Evolutionary conservation across 345 rosid genomes (phyloP), one percentile per base, ranked within the genome.

Genomic region (Mangifera indica): DNA sequence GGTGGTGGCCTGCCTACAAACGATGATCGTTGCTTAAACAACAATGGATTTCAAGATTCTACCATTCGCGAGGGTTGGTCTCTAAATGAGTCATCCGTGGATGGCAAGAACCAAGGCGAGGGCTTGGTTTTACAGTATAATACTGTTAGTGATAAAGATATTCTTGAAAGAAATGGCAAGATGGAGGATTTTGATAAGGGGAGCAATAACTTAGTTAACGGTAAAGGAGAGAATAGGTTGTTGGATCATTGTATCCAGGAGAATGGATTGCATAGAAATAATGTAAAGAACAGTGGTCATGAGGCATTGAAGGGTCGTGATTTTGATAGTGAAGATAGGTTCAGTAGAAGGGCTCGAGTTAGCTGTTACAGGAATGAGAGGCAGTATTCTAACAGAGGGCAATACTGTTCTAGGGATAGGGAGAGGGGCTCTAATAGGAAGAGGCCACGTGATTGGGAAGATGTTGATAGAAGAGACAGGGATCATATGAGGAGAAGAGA

Each of bases 401-500:
- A 77, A 17, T 60, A 58, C 77, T 70, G 78, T 46, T 72, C 77
- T 66, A 76, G 87, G 79, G 89, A 86, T 42, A 85, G 85, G 80
- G 95, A 86, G 64, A 88, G 85, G 60, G 71, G 57, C 68, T 69
- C 60, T 48, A 70, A 69, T 80, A 84, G 84, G 77, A 94, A 94
- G 85, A 85, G 97, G 63, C 49, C 70, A 42, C 85, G 90, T 0
- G 91, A 85, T 66, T 78, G 88, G 85, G 93, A 89, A 42, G 93
- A 84, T 51, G 57, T 54, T 56, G 91, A 81, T 73, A 73, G 85
- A 44, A 83, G 82, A 74, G 89, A 84, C 42, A 82, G 84, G 86
- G 95, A 86, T 78, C 76, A 78, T 66, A 67, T 66, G 56, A 81
- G 91, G 76, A 89, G 86, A 74, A 88, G 89, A 79, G 92, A 87